A percentile compares a stretch with the other conserved stretches of the same genome.
Conservation (phyloP, 257 asterid species). For the Cruciata laevipes region DNA sequence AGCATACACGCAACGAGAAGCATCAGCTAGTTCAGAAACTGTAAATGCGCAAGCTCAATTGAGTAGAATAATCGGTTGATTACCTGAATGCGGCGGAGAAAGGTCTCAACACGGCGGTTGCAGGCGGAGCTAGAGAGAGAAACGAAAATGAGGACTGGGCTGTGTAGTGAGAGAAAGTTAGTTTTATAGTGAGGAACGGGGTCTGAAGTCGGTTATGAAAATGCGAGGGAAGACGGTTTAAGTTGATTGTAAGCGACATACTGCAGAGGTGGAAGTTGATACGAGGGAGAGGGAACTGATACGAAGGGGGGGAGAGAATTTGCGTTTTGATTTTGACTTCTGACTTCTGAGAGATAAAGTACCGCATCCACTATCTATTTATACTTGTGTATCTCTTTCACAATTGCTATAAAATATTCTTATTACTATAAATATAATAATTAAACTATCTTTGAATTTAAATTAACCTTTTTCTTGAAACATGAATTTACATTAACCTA, state of each 20-base stretch:
- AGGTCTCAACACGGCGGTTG: not conserved
- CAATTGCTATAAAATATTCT: too few species aligned
- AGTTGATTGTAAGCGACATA: not conserved
- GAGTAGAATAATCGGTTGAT: not conserved
- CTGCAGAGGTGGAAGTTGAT: too few species aligned
- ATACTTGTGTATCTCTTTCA: too few species aligned
- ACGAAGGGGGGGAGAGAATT: too few species aligned
- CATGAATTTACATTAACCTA: too few species aligned
- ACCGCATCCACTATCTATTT: too few species aligned
- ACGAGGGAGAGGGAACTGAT: too few species aligned
- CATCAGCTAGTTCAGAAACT: not conserved
- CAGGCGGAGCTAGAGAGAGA: not conserved
- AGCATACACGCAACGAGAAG: not conserved
- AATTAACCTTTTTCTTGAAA: too few species aligned
- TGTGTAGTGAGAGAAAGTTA: not conserved
- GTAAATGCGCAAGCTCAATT: not conserved
- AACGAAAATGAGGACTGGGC: not conserved
- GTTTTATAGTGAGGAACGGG: not conserved
- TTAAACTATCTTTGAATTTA: too few species aligned
- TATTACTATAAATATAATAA: too few species aligned
- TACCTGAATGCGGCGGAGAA: not conserved
- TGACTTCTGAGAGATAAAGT: too few species aligned
- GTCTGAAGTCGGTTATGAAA: not conserved
- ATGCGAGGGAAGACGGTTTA: not conserved
- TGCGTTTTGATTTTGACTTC: too few species aligned